Percentiles rank a stretch among this genome's conserved stretches.
Conservation (phyloP, 805 yeast genomes). For the Pichia pseudocactophila region DNA sequence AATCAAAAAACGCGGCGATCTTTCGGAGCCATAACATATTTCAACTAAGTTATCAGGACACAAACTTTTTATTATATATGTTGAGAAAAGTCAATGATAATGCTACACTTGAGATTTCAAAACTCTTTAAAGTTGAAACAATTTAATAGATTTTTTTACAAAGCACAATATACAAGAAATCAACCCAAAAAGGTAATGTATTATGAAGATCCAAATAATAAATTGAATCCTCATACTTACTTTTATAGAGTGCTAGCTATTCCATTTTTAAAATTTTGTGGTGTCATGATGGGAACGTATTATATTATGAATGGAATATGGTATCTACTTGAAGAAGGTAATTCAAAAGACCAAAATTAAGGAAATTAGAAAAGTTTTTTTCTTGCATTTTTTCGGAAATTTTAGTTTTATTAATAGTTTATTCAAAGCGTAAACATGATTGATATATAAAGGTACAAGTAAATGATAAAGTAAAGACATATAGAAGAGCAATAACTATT, state of each 20-base stretch:
- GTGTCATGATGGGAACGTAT: constrained; percentile 37
- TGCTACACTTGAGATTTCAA: no score
- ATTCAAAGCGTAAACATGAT: constrained; percentile 4
- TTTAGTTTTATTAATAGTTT: constrained; percentile 5
- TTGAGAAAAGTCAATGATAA: no score
- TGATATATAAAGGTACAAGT: neutral
- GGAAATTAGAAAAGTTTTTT: neutral
- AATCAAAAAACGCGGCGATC: no score
- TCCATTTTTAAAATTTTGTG: constrained; percentile 38
- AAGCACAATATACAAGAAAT: neutral
- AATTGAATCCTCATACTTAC: constrained; percentile 23
- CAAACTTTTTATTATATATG: no score
- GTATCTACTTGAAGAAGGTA: constrained; percentile 32
- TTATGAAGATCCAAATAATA: constrained; percentile 13
- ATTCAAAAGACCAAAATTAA: constrained; percentile 2
- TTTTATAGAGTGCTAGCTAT: constrained; percentile 40
- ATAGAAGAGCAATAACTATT: neutral
- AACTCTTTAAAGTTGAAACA: no score
- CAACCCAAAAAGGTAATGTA: constrained; percentile 2
- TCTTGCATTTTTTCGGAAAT: no score
- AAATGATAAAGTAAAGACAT: neutral
- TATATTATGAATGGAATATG: constrained; percentile 37
- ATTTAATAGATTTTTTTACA: no score
- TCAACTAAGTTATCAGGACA: no score
- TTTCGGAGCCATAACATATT: no score